Base-by-base conservation (phyloP, 768 basidiomycete genomes). In the Boletellus emodensis region DNA sequence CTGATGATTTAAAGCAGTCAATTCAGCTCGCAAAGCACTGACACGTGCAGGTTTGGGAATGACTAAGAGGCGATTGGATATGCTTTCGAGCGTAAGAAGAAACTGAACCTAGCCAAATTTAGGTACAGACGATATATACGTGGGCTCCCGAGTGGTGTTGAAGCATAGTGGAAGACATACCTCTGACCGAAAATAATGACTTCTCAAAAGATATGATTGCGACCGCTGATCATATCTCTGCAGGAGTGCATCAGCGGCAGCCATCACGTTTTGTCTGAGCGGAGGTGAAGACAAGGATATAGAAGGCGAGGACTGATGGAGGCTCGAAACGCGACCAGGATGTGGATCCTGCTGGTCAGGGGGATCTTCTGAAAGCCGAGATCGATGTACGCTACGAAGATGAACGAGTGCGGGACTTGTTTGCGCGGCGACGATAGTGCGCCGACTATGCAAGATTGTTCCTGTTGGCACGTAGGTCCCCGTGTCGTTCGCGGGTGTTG, bases 1-100 rank as follows among this genome's bases (percentile, higher is more conserved):
- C 65, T 88, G 90, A 64, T 99, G 95, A 62, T 99, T 99, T 47
- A 99, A 72, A 15, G 87, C 85, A 5, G 96, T 99, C 59, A 99
- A 71, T 66, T 98, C 96, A 30, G 96, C 96, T 63, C 96, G 77
- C 40, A 99, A 73, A n/a, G 96, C 94, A 66, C 93, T 95, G 37
- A 98, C 87, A 35, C 95, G 84, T 12, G 96, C 96, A 40, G 89
- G 93, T 62, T 87, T 87, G 13, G 96, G 96, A 0, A 99, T 84
- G 24, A 96, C 85, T 43, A 99, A 72, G 34, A 99, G 77, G 44
- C 90, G 80, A 62, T 95, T 95, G 57, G 86, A 92, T 59, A 99
- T 94, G 63, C 85, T 88, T 68, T 98, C 95, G 42, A 99, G 78
- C 15, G 83, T 79, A 42, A 94, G 79, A 46, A 97, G 68, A 68